A percentile compares a stretch with the other conserved stretches of the same genome.
Conservation (phyloP, 257 asterid genomes). For the Nemophila menziesii region DNA sequence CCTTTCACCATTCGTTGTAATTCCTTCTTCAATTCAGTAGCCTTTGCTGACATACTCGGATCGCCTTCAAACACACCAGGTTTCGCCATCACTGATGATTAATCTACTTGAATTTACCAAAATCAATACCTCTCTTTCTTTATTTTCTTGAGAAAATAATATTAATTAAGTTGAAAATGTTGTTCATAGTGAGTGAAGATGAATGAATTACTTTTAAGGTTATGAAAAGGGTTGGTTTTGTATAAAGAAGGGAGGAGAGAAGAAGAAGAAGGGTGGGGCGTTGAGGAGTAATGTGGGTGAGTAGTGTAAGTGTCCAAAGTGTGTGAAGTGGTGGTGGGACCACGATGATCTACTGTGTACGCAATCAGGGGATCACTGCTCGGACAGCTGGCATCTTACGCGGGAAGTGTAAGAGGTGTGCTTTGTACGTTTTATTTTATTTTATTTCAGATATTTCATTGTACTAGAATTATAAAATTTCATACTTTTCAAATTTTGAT, state of each 20-base stretch:
- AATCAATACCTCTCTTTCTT: too few species aligned
- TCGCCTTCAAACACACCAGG: constrained; percentile 52
- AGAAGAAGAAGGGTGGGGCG: neutral
- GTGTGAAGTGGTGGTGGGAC: constrained; percentile 30
- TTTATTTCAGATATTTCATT: neutral
- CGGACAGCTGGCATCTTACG: constrained; percentile 73
- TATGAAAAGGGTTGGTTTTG: neutral
- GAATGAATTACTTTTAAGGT: neutral
- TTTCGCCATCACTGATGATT: constrained; percentile 49
- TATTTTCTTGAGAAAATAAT: neutral
- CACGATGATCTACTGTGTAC: constrained; percentile 15
- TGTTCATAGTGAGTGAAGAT: neutral
- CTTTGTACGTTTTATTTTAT: neutral
- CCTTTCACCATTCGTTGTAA: constrained; percentile 50
- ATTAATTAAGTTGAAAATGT: neutral
- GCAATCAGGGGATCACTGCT: constrained; percentile 40
- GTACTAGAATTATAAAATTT: neutral
- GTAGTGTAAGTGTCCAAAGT: constrained; percentile 13
- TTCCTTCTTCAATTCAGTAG: constrained; percentile 55
- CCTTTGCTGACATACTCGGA: constrained; percentile 36
- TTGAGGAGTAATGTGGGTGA: constrained; percentile 14
- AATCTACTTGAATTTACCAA: neutral
- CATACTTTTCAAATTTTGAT: too few species aligned
- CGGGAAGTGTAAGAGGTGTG: constrained; percentile 15
- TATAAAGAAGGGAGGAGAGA: neutral